Conservation (phyloP, 2,329 filamentous ascomycete species). For the Tolypocladium inflatum region DNA sequence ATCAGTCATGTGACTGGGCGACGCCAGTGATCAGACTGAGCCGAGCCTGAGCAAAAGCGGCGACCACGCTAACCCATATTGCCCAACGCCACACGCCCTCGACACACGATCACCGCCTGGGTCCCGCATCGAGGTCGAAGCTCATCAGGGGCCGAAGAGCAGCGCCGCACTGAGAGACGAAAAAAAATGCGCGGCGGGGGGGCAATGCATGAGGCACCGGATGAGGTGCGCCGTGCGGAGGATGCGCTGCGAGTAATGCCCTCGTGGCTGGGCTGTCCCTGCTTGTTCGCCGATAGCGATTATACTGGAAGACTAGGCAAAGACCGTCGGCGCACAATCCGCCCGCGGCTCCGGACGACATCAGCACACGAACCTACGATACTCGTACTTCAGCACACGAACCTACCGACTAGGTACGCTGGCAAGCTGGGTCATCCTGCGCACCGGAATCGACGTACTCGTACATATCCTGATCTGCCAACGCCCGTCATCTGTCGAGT, state of each 20-base stretch:
- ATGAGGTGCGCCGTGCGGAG: neutral
- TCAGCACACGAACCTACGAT: neutral
- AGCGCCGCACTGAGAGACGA: neutral
- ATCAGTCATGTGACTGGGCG: no score
- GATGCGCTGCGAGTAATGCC: neutral
- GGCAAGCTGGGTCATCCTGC: no score
- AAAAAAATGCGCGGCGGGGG: neutral
- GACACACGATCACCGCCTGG: neutral
- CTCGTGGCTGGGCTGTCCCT: neutral
- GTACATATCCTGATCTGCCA: neutral
- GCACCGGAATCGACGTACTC: neutral
- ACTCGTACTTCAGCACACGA: neutral
- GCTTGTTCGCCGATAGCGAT: neutral
- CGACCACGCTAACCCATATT: neutral
- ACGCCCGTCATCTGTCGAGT: neutral
- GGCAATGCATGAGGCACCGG: neutral
- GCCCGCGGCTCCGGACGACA: neutral
- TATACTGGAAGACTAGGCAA: neutral
- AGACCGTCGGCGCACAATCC: neutral
- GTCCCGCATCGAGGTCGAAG: no score
- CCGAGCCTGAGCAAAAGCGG: neutral
- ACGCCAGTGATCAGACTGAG: no score
- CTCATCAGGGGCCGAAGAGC: neutral
- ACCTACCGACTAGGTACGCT: no score
- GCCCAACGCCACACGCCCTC: neutral